phyloP scores from a whole-genome alignment of 768 basidiomycete species.

The Xerocomus potaroensis region DNA sequence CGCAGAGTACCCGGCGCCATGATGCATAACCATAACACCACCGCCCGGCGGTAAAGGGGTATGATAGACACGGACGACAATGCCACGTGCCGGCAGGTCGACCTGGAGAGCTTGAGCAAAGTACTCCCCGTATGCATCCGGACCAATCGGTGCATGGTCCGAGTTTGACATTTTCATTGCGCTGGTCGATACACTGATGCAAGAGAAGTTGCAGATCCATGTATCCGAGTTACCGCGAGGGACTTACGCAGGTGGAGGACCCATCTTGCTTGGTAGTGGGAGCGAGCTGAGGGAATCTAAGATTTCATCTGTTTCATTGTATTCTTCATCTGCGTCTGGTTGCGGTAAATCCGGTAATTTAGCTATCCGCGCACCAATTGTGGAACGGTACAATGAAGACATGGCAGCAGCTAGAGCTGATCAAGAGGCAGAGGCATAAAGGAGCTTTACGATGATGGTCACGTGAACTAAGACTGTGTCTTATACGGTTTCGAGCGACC shows the following conservation, averaged over 20 bases:
- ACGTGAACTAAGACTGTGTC: too few relatives aligned
- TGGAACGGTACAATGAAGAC: constrained; percentile 73
- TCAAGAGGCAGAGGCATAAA: neutral
- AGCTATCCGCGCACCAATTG: constrained; percentile 68
- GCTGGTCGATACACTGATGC: constrained; percentile 24
- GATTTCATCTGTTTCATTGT: constrained; percentile 45
- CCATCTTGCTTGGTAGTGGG: constrained; percentile 46
- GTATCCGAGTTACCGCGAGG: neutral
- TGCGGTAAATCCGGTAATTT: constrained; percentile 64
- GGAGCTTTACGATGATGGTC: too few relatives aligned
- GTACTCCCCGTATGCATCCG: constrained; percentile 46
- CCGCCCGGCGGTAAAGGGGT: constrained; percentile 56
- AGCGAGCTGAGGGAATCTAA: constrained; percentile 58
- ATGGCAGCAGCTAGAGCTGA: constrained; percentile 36
- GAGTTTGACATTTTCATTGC: constrained; percentile 46
- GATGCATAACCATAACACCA: constrained; percentile 86
- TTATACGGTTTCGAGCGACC: too few relatives aligned
- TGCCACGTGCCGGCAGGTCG: constrained; percentile 51
- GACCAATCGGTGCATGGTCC: constrained; percentile 74
- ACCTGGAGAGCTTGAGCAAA: constrained; percentile 82
- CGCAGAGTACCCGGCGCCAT: constrained; percentile 91
- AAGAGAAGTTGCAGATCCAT: constrained; percentile 10
- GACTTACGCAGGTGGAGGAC: constrained; percentile 61
- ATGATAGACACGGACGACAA: constrained; percentile 81
- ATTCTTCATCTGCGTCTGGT: constrained; percentile 37